Evolutionary conservation across 768 basidiomycete species (phyloP), one percentile per base, ranked within the genome.

Genomic region (Tephrocybe sp.): DNA sequence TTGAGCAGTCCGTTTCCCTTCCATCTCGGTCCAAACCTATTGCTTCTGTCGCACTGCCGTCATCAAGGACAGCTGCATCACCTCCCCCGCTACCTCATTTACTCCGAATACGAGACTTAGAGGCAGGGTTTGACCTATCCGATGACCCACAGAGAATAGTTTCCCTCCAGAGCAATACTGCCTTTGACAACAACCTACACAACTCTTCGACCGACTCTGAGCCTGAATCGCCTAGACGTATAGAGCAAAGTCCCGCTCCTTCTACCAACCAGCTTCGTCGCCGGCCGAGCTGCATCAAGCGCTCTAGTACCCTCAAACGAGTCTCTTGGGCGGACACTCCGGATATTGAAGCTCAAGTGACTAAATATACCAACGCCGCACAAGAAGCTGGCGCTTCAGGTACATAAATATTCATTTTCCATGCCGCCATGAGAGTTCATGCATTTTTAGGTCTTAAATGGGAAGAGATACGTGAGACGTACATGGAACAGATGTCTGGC

Each of bases 281-380:
- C 47, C 69, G 79, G 52, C 72, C 83, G 50, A 88, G 86, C 56
- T 85, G 82, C 57, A 75, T 88, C 55, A 86, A 79, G 64, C 78
- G 82, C 48, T 70, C 68, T 18, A 77, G 75, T 56, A 66, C 77
- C 23, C 65, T 73, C 15, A 88, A 88, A 67, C 77, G 79, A 4
- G 86, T 88, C 7, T 84, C 85, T 30, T 88, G 86, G 86, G 86
- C 86, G 21, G 86, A 86, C 66, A 77, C 83, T 50, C 75, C 73
- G 11, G 83, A 83, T 45, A 74, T 82, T 68, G 71, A 75, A 22
- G 74, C 73, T 7, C 81, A 83, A 55, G 70, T 84, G 49, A 70
- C 73, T 29, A 78, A 78, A 50, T 75, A 71, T 58, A 62, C 69
- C 10, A 62, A 67, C 24, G 70, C 68, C 19, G 70, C 70, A 23